phyloP scores from a whole-genome alignment of 108 stramenopile genomes.

The Mayamaea pseudoterrestris region DNA sequence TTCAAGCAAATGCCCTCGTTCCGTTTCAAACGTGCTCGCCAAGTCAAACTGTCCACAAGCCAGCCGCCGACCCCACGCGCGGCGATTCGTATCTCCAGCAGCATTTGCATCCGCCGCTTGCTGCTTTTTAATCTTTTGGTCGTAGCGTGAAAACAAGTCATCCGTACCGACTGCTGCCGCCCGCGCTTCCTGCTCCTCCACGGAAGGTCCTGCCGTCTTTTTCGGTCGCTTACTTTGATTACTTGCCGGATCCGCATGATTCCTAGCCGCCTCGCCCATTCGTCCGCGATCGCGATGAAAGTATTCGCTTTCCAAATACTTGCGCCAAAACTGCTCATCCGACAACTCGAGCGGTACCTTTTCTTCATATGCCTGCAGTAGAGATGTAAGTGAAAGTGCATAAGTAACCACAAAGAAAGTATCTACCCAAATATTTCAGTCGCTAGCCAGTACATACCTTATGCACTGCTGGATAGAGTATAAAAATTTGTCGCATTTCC shows the following conservation, averaged over 20 bases:
- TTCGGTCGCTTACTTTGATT: constrained; percentile 5
- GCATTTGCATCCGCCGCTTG: neutral
- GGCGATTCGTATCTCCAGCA: neutral
- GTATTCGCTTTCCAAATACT: constrained; percentile 75
- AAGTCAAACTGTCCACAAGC: constrained; percentile 81
- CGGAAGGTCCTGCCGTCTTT: constrained; percentile 14
- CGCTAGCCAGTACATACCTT: too few relatives aligned
- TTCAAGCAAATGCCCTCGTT: constrained; percentile 56
- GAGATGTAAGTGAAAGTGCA: too few relatives aligned
- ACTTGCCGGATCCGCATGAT: constrained; percentile 8
- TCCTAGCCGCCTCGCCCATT: constrained; percentile 41
- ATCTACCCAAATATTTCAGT: too few relatives aligned
- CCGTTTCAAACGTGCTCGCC: constrained; percentile 68
- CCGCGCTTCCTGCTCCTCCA: constrained; percentile 48
- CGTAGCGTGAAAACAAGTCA: constrained; percentile 73
- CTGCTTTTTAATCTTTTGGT: constrained; percentile 34
- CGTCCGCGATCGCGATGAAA: constrained; percentile 83
- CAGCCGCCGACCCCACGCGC: constrained; percentile 37
- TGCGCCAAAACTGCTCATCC: constrained; percentile 84
- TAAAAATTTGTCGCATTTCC: constrained; percentile 86
- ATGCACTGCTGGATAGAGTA: constrained; percentile 84
- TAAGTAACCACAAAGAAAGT: too few relatives aligned
- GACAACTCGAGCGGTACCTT: constrained; percentile 79
- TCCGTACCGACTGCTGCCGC: constrained; percentile 75
- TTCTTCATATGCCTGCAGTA: constrained; percentile 89